A percentile compares a stretch with the other conserved stretches of the same genome.
Evolutionary conservation across 169 alveolate species (phyloP).

Genomic region (Plasmodium vinckei): DNA sequence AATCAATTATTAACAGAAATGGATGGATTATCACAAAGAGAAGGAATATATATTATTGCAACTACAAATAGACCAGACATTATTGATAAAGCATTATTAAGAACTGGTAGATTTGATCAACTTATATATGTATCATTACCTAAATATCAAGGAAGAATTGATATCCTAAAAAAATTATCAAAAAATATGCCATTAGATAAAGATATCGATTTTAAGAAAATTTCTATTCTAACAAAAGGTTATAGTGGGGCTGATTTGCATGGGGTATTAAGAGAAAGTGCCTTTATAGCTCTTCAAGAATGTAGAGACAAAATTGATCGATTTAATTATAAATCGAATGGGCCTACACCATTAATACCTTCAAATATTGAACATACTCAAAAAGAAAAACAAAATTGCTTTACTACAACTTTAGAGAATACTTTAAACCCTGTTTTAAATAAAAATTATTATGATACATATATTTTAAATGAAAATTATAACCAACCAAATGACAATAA

Average conservation of each 20-base stretch:
- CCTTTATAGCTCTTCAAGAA: slow-evolving; percentile 88
- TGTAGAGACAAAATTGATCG: slow-evolving; percentile 68
- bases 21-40: slow-evolving; percentile 95
- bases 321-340: too few species aligned
- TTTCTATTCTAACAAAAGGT: slow-evolving; percentile 91
- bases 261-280: slow-evolving; percentile 95
- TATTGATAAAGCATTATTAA: slow-evolving; percentile 98
- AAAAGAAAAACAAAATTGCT: too few species aligned
- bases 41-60: slow-evolving; percentile 97
- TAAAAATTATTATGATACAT: too few species aligned
- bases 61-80: slow-evolving; percentile 99
- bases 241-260: slow-evolving; percentile 98
- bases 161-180: slow-evolving; percentile 91
- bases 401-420: too few species aligned
- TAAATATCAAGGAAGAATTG: slow-evolving; percentile 91
- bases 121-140: slow-evolving; percentile 98
- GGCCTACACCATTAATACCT: too few species aligned
- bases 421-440: too few species aligned
- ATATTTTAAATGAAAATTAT: too few species aligned
- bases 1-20: slow-evolving; percentile 98
- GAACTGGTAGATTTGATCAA: slow-evolving; percentile 95
- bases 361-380: too few species aligned
- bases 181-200: slow-evolving; percentile 91
- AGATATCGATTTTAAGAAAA: slow-evolving; percentile 82
- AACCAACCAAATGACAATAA: too few species aligned